Evolutionary conservation across 163 green algal genomes (phyloP), one percentile per base, ranked within the genome.

Genomic region (Scenedesmus sp.): DNA sequence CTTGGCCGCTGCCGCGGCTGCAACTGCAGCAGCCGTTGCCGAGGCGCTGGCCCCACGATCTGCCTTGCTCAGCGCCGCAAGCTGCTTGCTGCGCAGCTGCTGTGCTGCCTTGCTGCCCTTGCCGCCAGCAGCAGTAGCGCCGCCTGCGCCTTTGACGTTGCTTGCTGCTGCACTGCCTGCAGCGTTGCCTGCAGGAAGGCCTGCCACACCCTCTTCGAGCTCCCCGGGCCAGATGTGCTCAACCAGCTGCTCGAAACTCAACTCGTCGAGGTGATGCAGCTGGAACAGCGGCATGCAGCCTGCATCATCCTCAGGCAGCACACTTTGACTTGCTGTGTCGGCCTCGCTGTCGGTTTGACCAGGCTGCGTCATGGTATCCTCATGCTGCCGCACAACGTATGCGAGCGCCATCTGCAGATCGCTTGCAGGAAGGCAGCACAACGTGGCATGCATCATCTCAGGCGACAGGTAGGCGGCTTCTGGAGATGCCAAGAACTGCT

Each of bases 341-440:
- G 42, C 83, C 70, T 82, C 68, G 24, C 44, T 56, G 61, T 76
- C 87, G n/a, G 84, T 56, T 87, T 81, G 42, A 53, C 83, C 85
- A 16, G 83, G 76, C 24, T 81, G 92, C 65, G 85, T 80, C 80
- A 88, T 43, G 43, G 76, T 42, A 35, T 79, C 84, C 40, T 91
- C 84, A 43, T 94, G 93, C 93, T 95, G 94, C 10, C 90, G 87
- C 49, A 94, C 89, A 3, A 94, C 90, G 81, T 95, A 96, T 0
- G 92, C 93, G 30, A 94, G 90, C 44, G 94, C 93, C 91, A 95
- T 95, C 49, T 94, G 93, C 51, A 95, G 91, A 83, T 95, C 91
- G 0, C 49, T 61, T 3, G 85, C 78, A 20, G 90, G 83, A 20
- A 96, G 89, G 78, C 93, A 94, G 43, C 90, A 84, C 86, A 96